A percentile compares a stretch with the other conserved stretches of the same genome.
These are phyloP conservation scores for Saitozyma sp. DNA, from an alignment of 768 basidiomycete species.

Conservation along the genomic window DNA sequence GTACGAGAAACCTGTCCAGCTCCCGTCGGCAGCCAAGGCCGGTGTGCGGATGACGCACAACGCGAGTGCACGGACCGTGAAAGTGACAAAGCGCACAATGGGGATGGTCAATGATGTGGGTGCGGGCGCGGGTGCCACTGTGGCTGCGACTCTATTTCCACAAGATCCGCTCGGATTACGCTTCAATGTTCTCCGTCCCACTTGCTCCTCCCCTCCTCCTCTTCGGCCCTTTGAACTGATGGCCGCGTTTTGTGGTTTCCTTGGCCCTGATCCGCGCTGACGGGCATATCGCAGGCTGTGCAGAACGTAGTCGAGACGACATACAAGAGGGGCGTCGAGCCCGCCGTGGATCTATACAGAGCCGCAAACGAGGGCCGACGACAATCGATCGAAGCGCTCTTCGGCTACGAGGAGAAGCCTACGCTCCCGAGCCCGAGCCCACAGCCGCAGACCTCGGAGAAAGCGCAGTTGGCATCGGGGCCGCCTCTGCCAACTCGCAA, in stretches of 20 bases:
- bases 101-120: conserved; percentile 59
- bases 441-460: background rate
- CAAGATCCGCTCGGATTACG: too few species aligned
- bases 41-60: conserved; percentile 65
- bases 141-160: too few species aligned
- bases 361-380: conserved; percentile 1
- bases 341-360: conserved; percentile 14
- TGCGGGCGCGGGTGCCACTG: too few species aligned
- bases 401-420: background rate
- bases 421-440: background rate
- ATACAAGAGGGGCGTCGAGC: conserved; percentile 23
- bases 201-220: too few species aligned
- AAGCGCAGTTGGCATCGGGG: background rate
- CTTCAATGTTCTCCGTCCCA: too few species aligned
- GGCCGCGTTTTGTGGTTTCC: too few species aligned
- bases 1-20: conserved; percentile 60
- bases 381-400: background rate
- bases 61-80: conserved; percentile 66
- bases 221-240: too few species aligned
- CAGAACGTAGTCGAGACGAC: conserved; percentile 31
- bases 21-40: conserved; percentile 64
- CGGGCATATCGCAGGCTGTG: too few species aligned
- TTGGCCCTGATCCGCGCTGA: too few species aligned
- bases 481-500: conserved; percentile 13
- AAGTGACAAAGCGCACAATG: conserved; percentile 66